A percentile compares a stretch with the other conserved stretches of the same genome.
These are phyloP conservation scores for Eucalyptus viminalis DNA, from an alignment of 345 rosid genomes.

Conservation along the genomic window DNA sequence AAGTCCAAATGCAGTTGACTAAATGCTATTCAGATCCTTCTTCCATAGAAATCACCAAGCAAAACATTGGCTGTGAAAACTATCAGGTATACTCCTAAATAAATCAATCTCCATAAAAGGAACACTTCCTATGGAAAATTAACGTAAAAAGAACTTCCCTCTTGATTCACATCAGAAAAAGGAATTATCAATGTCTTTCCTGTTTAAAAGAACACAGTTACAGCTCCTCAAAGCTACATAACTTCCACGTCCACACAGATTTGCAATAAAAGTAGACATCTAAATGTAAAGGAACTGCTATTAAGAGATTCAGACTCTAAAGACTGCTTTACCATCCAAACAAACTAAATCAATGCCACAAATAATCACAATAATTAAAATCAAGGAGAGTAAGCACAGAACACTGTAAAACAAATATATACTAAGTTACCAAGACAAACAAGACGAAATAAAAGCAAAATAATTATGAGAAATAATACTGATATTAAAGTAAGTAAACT, in stretches of 20 bases:
- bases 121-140: neutral
- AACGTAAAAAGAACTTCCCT: neutral
- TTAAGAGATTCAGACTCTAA: neutral
- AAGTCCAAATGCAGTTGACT: neutral
- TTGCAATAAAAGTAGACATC: neutral
- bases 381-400: neutral
- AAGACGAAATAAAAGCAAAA: too few relatives aligned
- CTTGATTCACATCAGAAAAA: neutral
- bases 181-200: neutral
- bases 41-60: neutral
- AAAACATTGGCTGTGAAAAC: neutral
- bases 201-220: neutral
- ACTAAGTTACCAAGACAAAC: too few relatives aligned
- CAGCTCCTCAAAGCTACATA: neutral
- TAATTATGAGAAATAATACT: too few relatives aligned
- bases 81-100: neutral
- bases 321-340: neutral
- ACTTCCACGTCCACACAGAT: neutral
- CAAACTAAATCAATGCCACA: neutral
- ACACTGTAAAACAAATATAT: neutral
- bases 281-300: neutral
- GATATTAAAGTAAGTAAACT: too few relatives aligned
- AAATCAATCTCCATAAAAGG: neutral
- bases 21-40: neutral
- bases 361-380: neutral